Evolutionary conservation across 257 asterid genomes (phyloP), one percentile per base, ranked within the genome.

Genomic region (Jacaranda mimosifolia): DNA sequence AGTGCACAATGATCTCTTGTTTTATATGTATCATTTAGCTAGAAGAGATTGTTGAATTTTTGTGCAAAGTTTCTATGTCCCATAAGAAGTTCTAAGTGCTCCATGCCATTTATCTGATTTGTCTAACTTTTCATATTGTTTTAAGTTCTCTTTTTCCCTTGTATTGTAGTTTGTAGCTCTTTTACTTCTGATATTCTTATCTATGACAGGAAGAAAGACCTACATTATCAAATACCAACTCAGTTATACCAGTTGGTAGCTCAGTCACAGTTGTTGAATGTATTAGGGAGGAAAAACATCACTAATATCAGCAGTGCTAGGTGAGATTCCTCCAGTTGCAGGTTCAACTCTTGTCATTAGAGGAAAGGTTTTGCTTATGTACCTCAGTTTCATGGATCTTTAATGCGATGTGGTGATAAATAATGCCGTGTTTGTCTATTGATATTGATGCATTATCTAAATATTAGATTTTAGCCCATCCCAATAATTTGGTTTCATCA

Each of bases 351-450:
- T 91, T 78, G 87, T 79, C 51, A 63, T 94, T 63, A 89, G 98
- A 88, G 99, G 99, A 81, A 86, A 90, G 38, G 97, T n/a, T n/a
- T 91, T 82, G 97, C 99, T 56, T 96, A 90, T 71, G 98, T 93
- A 38, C 94, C 97, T 98, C 93, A 87, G 87, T 96, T 84, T 96
- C 99, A 64, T 96, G 99, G 99, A 96, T 96, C 73, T 96, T 96
- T 81, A 96, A 96, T 78, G 99, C 99, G 21, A 93, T 97, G 60
- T 97, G 93, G 84, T 74, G 97, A 86, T 75, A 53, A 58, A 49
- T 43, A 15, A 3, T 77, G 68, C 63, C 46, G 51, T 77, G 36
- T 73, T 72, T 55, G 66, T 1, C 36, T 12, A 52, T 70, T 68
- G 40, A 35, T 43, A 32, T 66, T 39, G 26, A 18, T 18, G 59